phyloP scores from a whole-genome alignment of 176 grass and related monocot genomes.

The Oryza longistaminata region DNA sequence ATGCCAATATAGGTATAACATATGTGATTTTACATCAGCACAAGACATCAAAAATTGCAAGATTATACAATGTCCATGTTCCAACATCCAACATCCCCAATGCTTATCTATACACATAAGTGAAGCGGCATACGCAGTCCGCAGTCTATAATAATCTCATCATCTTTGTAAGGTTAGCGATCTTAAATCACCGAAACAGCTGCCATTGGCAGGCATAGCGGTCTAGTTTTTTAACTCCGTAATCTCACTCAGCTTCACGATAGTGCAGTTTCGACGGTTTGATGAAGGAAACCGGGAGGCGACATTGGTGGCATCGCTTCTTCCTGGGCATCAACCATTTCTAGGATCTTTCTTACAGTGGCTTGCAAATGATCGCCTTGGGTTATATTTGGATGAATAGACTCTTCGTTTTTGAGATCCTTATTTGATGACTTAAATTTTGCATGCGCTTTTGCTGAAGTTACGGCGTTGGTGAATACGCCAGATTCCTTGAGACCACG shows the following conservation, averaged over 20 bases:
- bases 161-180: neutral
- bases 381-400: conserved; percentile 44
- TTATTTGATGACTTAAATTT: conserved; percentile 48
- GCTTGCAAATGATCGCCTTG: conserved; percentile 48
- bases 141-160: conserved; percentile 1
- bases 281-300: conserved; percentile 49
- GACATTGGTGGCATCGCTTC: conserved; percentile 79
- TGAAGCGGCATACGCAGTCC: conserved; percentile 7
- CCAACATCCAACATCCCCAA: conserved; percentile 15
- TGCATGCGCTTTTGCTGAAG: conserved; percentile 63
- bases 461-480: conserved; percentile 68
- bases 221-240: neutral
- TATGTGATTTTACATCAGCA: conserved; percentile 3
- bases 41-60: neutral
- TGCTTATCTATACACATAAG: conserved; percentile 11
- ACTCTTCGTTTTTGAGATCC: conserved; percentile 40
- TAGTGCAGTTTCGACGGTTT: neutral
- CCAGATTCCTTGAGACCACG: conserved; percentile 90
- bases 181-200: neutral
- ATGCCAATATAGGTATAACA: neutral
- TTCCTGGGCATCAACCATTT: conserved; percentile 50
- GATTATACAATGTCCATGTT: conserved; percentile 12
- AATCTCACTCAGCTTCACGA: conserved; percentile 16
- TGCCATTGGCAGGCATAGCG: neutral
- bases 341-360: conserved; percentile 73